Evolutionary conservation across 1,139 yeast genomes (phyloP).

Genomic region (Blastobotrys arbuscula): DNA sequence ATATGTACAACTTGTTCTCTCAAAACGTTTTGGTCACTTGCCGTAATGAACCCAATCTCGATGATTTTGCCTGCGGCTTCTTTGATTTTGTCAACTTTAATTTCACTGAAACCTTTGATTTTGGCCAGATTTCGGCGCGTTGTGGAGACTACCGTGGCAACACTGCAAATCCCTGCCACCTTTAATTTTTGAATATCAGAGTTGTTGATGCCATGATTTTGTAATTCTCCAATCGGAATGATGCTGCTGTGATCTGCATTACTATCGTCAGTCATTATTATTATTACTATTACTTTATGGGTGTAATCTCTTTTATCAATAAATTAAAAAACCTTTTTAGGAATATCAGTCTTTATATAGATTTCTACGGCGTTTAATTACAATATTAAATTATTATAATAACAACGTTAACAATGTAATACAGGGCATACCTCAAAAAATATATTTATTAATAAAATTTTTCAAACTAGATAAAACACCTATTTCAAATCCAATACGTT

Average conservation of each 20-base stretch:
- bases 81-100: slow-evolving; percentile 56
- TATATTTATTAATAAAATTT: too few species aligned
- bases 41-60: slow-evolving; percentile 46
- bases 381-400: too few species aligned
- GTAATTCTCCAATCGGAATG: slow-evolving; percentile 49
- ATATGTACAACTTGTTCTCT: slow-evolving; percentile 44
- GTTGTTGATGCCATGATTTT: slow-evolving; percentile 52
- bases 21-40: slow-evolving; percentile 46
- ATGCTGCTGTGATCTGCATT: slow-evolving; percentile 19
- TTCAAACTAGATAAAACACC: too few species aligned
- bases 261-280: slow-evolving; percentile 9
- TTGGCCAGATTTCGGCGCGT: slow-evolving; percentile 49
- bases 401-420: too few species aligned
- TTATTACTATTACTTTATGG: too few species aligned
- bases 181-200: slow-evolving; percentile 51
- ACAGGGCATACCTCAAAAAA: too few species aligned
- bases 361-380: too few species aligned
- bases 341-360: too few species aligned
- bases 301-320: too few species aligned
- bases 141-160: slow-evolving; percentile 50
- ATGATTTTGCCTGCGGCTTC: slow-evolving; percentile 53
- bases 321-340: too few species aligned
- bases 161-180: slow-evolving; percentile 49
- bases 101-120: slow-evolving; percentile 52
- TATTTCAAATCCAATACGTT: too few species aligned